Percentiles rank a stretch among this genome's conserved stretches.
These are phyloP conservation scores for Coemansia sp. DNA, from an alignment of 192 early-diverging fungal genomes.

Conservation along the genomic window DNA sequence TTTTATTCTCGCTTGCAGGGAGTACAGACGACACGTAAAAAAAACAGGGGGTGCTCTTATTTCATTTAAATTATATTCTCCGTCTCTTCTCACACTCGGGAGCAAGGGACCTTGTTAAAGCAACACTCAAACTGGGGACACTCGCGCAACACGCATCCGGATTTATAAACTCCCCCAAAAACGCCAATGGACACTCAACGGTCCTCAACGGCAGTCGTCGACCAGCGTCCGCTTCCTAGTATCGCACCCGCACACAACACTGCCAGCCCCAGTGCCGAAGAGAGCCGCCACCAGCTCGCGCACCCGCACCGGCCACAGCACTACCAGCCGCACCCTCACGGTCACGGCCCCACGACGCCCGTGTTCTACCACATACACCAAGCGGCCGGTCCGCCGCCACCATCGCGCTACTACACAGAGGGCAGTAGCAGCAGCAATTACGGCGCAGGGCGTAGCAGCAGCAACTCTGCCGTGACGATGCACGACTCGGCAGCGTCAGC, in stretches of 20 bases:
- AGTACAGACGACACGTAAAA: neutral
- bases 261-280: neutral
- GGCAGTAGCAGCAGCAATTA: neutral
- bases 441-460: neutral
- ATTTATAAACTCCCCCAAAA: constrained; percentile 16
- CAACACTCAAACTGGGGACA: neutral
- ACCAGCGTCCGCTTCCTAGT: constrained; percentile 1
- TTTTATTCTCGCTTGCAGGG: neutral
- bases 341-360: neutral
- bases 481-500: neutral
- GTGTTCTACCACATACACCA: constrained; percentile 16
- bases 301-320: neutral
- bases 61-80: constrained; percentile 10
- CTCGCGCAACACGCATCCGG: neutral
- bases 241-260: neutral
- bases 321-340: neutral
- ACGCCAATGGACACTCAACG: neutral
- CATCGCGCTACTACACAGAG: constrained; percentile 14
- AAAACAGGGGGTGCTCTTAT: neutral
- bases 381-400: constrained; percentile 2
- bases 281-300: neutral
- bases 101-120: neutral
- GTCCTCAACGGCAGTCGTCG: neutral
- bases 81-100: constrained; percentile 3
- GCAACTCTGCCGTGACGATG: neutral